Evolutionary conservation across 371 early-diverging fungal genomes (phyloP), one percentile per base, ranked within the genome.

Genomic region (Actinomortierella ambigua): DNA sequence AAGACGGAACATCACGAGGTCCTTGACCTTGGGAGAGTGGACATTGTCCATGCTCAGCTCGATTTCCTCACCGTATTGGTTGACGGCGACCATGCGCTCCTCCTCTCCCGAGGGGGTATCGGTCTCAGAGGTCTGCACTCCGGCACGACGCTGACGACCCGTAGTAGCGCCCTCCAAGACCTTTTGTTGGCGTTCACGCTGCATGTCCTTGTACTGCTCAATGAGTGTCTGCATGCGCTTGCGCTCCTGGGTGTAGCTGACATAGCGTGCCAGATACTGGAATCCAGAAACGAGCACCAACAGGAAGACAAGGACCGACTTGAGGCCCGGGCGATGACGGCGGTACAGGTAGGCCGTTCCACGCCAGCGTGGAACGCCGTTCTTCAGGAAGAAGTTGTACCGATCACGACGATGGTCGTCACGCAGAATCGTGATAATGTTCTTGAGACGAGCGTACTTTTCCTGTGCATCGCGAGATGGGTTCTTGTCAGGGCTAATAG

Each of bases 291-390:
- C 71, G 62, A 92, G 69, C 18, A 85, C 7, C 13, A 77, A 29
- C 54, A 93, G 68, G 5, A 90, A 85, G 17, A 82, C 66, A 2
- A 83, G 5, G 2, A 90, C 94, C 1, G 79, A 57, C 4, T 79
- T 79, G n/a, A 92, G 71, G n/a, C 92, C 93, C 15, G 94, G 94
- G 22, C 93, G 81, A 77, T 88, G 90, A 40, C 94, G 86, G 27
- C 84, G 76, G 66, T 93, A 93, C 20, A 88, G 76, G 56, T 93
- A 94, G 4, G 89, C 93, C 40, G 93, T 89, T 55, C 93, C 94
- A 48, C 94, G 84, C 94, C 94, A 94, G 62, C 84, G 82, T 43
- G 94, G 94, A 23, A 93, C 93, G n/a, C 94, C 94, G 69, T 93
- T 92, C 75, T 90, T 92, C 63, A 89, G 84, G 68, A 90, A 93